Evolutionary conservation across 2,329 filamentous ascomycete genomes (phyloP), one percentile per base, ranked within the genome.

Genomic region (Fusarium caatingaense): DNA sequence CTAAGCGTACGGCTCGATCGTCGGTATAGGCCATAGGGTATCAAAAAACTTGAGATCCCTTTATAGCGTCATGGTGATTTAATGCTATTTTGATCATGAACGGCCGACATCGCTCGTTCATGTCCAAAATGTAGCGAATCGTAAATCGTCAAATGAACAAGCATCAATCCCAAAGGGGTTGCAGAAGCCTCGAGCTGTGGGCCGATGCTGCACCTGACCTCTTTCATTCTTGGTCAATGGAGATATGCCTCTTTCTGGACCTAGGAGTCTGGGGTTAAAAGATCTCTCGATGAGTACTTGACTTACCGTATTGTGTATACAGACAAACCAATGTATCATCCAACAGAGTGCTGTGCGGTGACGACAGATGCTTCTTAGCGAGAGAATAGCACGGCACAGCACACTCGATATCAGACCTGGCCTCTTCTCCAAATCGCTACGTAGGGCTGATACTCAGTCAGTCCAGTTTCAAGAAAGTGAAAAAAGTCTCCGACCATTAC

Each of bases 141-240:
- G 64, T 47, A 62, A 34, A 40, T 56, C 46, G 41, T 30, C 46
- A 66, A 75, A 63, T 48, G 47, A 59, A 72, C 66, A 63, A 66
- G 68, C 66, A 73, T 71, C 45, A 57, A 45, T 21, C 66, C 49
- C 60, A 71, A 66, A 57, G 65, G 71, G 72, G 70, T 73, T 73
- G 73, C 71, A 73, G 64, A 46, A 66, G 56, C 64, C 42, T 60
- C 72, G 42, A 60, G 53, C 55, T 73, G 72, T 75, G 73, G 73
- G 72, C 70, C 73, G 30, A 27, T 28, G 56, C 47, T 69, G 68
- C 73, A 74, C 73, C 72, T 75, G 73, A 75, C 73, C 72, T 68
- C 56, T 50, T 59, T 32, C 28, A 65, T 56, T 62, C 72, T 67
- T 49, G 70, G 60, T 74, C 51, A 60, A 64, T 69, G 72, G 73